phyloP scores from a whole-genome alignment of 2,329 filamentous ascomycete genomes.

The Aureobasidium melanogenum region DNA sequence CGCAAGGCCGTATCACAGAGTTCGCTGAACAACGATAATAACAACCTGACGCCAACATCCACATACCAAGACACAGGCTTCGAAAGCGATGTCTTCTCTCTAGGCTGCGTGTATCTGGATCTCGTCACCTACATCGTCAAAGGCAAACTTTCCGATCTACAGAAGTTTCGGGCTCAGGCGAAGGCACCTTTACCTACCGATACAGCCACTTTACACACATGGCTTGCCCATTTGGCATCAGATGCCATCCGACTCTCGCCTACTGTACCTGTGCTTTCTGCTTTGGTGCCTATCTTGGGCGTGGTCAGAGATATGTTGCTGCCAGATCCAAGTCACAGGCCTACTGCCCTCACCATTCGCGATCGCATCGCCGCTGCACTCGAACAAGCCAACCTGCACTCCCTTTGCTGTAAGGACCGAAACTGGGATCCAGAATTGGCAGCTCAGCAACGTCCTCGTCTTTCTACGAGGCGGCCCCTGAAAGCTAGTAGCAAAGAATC shows the following conservation, averaged over 20 bases:
- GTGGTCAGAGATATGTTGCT: slow-evolving; percentile 36
- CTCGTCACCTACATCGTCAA: slow-evolving; percentile 62
- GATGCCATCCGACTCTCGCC: slow-evolving; percentile 1
- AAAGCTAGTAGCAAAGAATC: neutral
- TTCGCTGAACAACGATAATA: neutral
- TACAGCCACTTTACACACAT: slow-evolving; percentile 11
- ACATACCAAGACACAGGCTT: slow-evolving; percentile 19
- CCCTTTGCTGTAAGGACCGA: neutral
- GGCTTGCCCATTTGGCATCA: slow-evolving; percentile 4
- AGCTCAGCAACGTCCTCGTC: neutral
- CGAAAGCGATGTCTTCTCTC: slow-evolving; percentile 60
- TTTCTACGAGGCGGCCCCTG: neutral
- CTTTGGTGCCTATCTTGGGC: slow-evolving; percentile 18
- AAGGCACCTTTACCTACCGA: slow-evolving; percentile 32
- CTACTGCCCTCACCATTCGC: slow-evolving; percentile 32
- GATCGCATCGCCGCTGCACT: slow-evolving; percentile 17
- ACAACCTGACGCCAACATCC: neutral
- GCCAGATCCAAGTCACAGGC: slow-evolving; percentile 32
- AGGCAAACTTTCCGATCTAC: slow-evolving; percentile 56
- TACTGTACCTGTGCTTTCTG: slow-evolving; percentile 30
- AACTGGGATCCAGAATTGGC: neutral
- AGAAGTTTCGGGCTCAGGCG: slow-evolving; percentile 51
- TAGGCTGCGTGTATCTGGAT: slow-evolving; percentile 65
- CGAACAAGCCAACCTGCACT: neutral
- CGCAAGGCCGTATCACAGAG: neutral